Evolutionary conservation across 305 asterid species (phyloP), one percentile per base, ranked within the genome.

Genomic region (Rubia tinctorum): DNA sequence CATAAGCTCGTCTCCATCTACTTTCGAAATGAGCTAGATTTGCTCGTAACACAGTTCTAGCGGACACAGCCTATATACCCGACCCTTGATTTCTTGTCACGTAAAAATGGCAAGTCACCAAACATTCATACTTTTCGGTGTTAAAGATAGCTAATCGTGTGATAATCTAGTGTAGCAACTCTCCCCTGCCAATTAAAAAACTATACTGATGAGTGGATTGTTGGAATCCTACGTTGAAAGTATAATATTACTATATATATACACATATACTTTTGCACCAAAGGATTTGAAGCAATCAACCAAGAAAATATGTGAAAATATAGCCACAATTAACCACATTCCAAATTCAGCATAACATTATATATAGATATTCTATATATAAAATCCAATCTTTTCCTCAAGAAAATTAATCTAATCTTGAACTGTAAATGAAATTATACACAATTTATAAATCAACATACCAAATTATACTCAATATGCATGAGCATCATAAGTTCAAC

Each of bases 351-450:
- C 60, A 55, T 18, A n/a, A 18, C 60, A 18, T 18, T 5, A n/a
- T 7, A 18, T 55, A 18, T 17, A 6, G 12, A 53, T 53, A 20
- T 22, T 17, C 58, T 18, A 53, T 53, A 53, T 53, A 53, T 55
- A 55, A 18, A 55, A 55, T 18, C 25, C 25, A 55, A 55, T 55
- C 60, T n/a, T 55, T 55, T n/a, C 60, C 60, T 55, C 60, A 55
- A 55, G 60, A 55, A 55, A 55, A 55, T 55, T 55, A n/a, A 55
- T 55, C 60, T 55, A 55, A n/a, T 55, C 60, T 55, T 55, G 60
- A 55, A 55, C 25, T 55, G 60, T n/a, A 55, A 8, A 55, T 55
- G 23, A 15, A 17, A 55, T n/a, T 55, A 55, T 55, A 55, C 60
- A 55, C 60, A 55, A 55, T 55, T 55, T n/a, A 55, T n/a, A 55